phyloP scores from a whole-genome alignment of 2,329 filamentous ascomycete species.

The Chaetomiaceae sp. region DNA sequence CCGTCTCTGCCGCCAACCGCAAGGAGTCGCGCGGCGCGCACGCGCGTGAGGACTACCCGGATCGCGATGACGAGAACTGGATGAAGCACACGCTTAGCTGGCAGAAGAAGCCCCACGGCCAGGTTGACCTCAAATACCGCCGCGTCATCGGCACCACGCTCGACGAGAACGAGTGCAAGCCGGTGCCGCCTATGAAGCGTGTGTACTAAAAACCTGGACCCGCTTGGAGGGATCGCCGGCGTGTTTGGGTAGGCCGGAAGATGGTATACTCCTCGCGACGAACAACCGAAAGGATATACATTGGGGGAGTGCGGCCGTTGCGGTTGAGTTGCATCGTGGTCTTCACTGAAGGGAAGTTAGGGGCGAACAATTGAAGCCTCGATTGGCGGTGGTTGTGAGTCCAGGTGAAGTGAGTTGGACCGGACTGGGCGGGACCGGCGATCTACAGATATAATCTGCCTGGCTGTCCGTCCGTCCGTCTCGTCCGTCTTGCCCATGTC shows the following conservation, averaged over 20 bases:
- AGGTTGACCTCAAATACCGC: constrained; percentile 82
- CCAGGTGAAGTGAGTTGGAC: no score
- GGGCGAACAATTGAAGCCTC: no score
- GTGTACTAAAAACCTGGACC: constrained; percentile 57
- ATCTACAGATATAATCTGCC: no score
- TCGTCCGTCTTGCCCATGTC: not conserved
- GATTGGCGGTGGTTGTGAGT: no score
- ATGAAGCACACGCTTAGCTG: constrained; percentile 99
- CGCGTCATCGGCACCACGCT: constrained; percentile 75
- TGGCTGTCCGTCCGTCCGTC: no score
- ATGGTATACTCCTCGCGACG: no score
- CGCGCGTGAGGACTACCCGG: constrained; percentile 92
- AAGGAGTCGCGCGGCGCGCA: constrained; percentile 98
- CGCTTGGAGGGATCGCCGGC: not conserved
- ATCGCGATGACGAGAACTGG: constrained; percentile 93
- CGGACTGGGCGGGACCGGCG: no score
- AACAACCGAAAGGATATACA: no score
- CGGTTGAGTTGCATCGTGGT: no score
- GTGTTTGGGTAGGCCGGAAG: no score
- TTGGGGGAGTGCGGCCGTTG: no score
- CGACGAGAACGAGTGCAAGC: constrained; percentile 93
- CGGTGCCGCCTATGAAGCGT: constrained; percentile 94
- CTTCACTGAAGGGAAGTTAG: no score
- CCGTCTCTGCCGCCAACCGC: constrained; percentile 80
- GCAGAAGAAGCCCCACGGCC: constrained; percentile 87